Evolutionary conservation across 345 rosid species (phyloP).

Genomic region (Eucalyptus regnans): DNA sequence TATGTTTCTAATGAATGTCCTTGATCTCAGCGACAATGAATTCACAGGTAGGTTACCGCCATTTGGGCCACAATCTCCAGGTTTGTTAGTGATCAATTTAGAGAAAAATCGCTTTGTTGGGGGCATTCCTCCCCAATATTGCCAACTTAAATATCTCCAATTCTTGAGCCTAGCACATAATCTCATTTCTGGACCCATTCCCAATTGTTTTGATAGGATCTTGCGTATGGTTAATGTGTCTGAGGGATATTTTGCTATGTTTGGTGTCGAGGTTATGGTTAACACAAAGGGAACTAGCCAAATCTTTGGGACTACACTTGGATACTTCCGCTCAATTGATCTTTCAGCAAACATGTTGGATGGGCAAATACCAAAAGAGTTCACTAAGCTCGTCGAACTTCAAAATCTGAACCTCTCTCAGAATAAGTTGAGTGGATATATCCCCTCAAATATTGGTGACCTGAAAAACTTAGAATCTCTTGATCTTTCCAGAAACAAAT

Average conservation of each 20-base stretch:
- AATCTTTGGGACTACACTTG: not conserved
- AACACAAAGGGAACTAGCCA: not conserved
- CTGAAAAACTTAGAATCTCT: not conserved
- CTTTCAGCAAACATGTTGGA: not conserved
- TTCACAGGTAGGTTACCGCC: not conserved
- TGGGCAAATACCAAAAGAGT: not conserved
- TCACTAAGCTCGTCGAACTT: not conserved
- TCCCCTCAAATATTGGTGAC: not conserved
- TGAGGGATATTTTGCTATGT: no score
- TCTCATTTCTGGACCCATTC: not conserved
- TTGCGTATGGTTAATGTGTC: not conserved
- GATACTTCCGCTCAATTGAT: not conserved
- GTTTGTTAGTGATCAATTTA: not conserved
- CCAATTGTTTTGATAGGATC: not conserved
- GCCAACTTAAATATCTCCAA: not conserved
- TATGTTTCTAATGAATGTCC: accelerated
- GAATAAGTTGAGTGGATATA: not conserved
- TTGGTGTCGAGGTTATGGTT: no score
- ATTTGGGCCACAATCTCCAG: not conserved
- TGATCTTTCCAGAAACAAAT: not conserved
- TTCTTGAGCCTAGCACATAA: not conserved
- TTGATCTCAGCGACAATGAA: not conserved
- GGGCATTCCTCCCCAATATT: not conserved
- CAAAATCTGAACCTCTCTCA: not conserved
- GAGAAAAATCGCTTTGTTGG: not conserved